phyloP scores from a whole-genome alignment of 2,329 filamentous ascomycete species.

The Pseudogymnoascus sp. region DNA sequence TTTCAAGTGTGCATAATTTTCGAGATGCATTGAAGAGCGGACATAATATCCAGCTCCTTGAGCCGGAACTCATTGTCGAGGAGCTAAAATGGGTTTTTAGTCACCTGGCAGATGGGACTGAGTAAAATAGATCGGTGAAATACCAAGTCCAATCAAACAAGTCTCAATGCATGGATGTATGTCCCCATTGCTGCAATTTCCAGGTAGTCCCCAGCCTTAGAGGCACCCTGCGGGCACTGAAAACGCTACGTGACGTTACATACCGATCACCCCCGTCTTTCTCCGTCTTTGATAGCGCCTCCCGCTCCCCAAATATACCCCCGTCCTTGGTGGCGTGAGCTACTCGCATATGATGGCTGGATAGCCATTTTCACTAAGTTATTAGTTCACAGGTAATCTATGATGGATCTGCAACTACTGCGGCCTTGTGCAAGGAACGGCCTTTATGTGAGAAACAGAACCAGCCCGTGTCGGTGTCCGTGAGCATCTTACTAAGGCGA shows the following conservation, averaged over 20 bases:
- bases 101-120: neutral
- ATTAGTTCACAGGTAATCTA: too few species aligned
- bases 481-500: neutral
- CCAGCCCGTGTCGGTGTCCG: neutral
- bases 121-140: neutral
- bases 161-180: neutral
- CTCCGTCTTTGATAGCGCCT: neutral
- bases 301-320: neutral
- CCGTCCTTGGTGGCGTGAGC: neutral
- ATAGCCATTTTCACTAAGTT: too few species aligned
- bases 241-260: neutral
- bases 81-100: constrained; percentile 14
- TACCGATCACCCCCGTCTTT: neutral
- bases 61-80: constrained; percentile 14
- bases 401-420: too few species aligned
- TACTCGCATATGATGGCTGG: neutral
- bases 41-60: constrained; percentile 16
- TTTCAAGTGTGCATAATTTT: constrained; percentile 12
- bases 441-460: neutral
- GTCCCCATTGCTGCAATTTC: neutral
- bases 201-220: too few species aligned
- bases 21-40: constrained; percentile 10
- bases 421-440: too few species aligned
- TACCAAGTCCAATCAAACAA: neutral
- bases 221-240: too few species aligned